Percentiles rank a stretch among this genome's conserved stretches.
phyloP scores from a whole-genome alignment of 192 early-diverging fungal species.

The Dissophora globulifera region DNA sequence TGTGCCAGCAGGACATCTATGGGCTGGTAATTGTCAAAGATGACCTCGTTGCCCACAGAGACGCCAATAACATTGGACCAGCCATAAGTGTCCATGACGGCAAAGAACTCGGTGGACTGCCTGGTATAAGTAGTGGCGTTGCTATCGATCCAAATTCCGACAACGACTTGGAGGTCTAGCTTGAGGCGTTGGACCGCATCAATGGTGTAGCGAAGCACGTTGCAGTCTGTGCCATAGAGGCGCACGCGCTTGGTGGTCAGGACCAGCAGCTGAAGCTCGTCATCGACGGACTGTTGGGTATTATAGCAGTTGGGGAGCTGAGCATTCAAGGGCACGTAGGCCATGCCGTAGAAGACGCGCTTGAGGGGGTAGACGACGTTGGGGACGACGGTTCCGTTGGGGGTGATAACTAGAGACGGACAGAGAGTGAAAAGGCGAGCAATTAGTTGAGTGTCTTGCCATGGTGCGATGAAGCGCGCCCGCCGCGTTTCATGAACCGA shows the following conservation, averaged over 20 bases:
- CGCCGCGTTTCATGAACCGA: not conserved
- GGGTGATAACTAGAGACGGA: constrained; percentile 20
- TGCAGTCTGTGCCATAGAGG: constrained; percentile 59
- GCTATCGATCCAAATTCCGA: constrained; percentile 55
- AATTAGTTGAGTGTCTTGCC: too few species aligned
- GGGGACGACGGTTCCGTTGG: constrained; percentile 36
- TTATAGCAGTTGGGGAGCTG: constrained; percentile 55
- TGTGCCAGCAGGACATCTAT: not conserved
- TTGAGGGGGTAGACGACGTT: constrained; percentile 25
- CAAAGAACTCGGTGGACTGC: constrained; percentile 44
- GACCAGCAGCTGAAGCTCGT: constrained; percentile 49
- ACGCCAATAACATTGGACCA: constrained; percentile 52
- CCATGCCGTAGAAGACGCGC: constrained; percentile 59
- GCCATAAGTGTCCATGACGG: constrained; percentile 21
- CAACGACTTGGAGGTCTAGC: constrained; percentile 54
- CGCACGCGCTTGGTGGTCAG: constrained; percentile 54
- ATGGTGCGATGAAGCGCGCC: too few species aligned
- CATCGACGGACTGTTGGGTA: constrained; percentile 42
- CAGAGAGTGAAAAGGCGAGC: too few species aligned
- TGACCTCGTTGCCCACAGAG: constrained; percentile 59
- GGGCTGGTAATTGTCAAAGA: constrained; percentile 45
- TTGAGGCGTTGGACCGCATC: constrained; percentile 45
- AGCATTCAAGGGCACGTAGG: constrained; percentile 51
- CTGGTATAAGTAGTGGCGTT: constrained; percentile 46
- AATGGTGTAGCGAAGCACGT: constrained; percentile 43